These are phyloP conservation scores for Acanthamoeba culbertsoni DNA, from an alignment of 208 protist species.

Conservation along the genomic window DNA sequence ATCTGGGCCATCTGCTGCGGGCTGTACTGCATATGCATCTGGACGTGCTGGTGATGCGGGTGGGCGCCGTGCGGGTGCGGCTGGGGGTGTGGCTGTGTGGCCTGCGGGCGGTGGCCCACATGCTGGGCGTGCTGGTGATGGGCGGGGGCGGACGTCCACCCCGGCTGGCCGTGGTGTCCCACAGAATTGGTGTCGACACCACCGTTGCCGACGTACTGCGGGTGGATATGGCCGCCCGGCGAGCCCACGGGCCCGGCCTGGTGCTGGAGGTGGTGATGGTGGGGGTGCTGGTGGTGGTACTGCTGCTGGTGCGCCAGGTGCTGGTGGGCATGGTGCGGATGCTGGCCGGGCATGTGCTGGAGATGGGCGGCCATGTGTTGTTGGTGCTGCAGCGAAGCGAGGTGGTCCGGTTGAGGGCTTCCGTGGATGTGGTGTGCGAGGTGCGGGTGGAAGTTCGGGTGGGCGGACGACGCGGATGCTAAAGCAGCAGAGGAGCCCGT, in stretches of 20 bases:
- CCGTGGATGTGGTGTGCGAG: not conserved
- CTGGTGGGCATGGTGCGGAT: not conserved
- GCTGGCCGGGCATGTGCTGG: not conserved
- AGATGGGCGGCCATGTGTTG: too few relatives aligned
- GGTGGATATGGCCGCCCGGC: not conserved
- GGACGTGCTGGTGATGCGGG: not conserved
- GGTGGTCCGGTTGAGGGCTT: not conserved
- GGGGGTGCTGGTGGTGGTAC: not conserved
- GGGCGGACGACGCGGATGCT: not conserved
- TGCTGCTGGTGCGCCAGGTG: not conserved
- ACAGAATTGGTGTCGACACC: not conserved
- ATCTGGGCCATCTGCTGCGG: not conserved
- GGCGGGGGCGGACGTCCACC: not conserved
- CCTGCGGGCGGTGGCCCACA: not conserved
- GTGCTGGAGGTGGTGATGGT: not conserved
- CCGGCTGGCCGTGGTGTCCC: not conserved
- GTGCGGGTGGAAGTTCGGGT: not conserved
- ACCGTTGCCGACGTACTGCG: not conserved
- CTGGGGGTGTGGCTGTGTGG: not conserved
- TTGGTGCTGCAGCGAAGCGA: too few relatives aligned
- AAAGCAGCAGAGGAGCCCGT: not conserved
- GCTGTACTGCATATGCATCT: not conserved
- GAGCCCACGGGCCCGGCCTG: not conserved
- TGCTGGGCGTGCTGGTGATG: not conserved
- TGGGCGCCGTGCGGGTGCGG: not conserved